phyloP scores from a whole-genome alignment of 768 basidiomycete genomes.

The Tricholoma sp. region DNA sequence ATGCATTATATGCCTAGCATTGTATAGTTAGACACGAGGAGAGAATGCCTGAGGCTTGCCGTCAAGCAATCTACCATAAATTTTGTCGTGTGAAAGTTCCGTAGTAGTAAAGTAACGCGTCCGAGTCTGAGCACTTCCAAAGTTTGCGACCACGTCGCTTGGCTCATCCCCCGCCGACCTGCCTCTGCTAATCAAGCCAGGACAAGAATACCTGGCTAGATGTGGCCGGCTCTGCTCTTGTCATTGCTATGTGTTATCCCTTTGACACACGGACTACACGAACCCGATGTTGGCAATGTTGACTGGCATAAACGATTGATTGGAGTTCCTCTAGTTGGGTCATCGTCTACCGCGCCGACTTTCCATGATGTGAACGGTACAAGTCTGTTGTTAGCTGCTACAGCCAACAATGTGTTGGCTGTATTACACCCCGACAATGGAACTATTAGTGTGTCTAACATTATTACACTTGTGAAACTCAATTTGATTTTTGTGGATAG shows the following conservation, averaged over 20 bases:
- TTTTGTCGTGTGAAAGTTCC: no score
- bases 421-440: conserved; percentile 66
- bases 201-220: not conserved
- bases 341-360: conserved; percentile 48
- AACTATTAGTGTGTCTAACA: conserved; percentile 51
- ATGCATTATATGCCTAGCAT: no score
- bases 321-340: conserved; percentile 61
- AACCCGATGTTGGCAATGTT: conserved; percentile 72
- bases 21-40: no score
- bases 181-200: not conserved
- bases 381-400: conserved; percentile 60
- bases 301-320: conserved; percentile 84
- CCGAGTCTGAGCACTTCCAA: no score
- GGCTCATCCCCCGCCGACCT: not conserved
- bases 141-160: not conserved
- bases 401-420: conserved; percentile 72
- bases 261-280: conserved; percentile 47
- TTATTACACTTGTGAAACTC: not conserved
- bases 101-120: no score
- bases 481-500: conserved; percentile 31
- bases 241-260: conserved; percentile 6
- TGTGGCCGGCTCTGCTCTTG: not conserved
- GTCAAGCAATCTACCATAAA: no score
- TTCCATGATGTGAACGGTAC: conserved; percentile 42
- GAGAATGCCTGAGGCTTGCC: no score